Evolutionary conservation across 2,329 filamentous ascomycete species (phyloP).

Genomic region (Diaporthe citriasiana): DNA sequence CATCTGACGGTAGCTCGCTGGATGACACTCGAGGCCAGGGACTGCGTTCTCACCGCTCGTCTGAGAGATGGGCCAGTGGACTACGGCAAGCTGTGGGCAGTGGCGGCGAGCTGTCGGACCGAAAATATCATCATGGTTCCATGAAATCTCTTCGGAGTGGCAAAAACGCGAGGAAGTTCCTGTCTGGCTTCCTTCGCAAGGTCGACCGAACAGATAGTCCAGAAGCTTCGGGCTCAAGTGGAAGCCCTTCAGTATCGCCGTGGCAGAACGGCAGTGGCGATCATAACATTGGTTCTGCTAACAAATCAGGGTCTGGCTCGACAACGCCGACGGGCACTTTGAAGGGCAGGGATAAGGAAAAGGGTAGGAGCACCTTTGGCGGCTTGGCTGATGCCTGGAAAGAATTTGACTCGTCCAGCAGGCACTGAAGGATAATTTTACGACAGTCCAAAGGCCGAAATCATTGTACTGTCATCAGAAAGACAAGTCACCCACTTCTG

Average conservation of each 20-base stretch:
- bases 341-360: slow-evolving; percentile 51
- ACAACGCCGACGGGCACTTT: slow-evolving; percentile 38
- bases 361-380: slow-evolving; percentile 42
- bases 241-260: slow-evolving; percentile 15
- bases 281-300: slow-evolving; percentile 4
- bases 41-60: slow-evolving; percentile 43
- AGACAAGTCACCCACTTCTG: background rate
- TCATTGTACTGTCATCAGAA: background rate
- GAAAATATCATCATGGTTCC: slow-evolving; percentile 11
- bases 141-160: slow-evolving; percentile 51
- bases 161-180: slow-evolving; percentile 58
- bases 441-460: background rate
- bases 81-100: slow-evolving; percentile 18
- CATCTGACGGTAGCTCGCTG: slow-evolving; percentile 63
- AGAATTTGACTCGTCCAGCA: slow-evolving; percentile 35
- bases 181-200: slow-evolving; percentile 59
- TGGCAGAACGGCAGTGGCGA: slow-evolving; percentile 27
- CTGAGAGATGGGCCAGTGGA: slow-evolving; percentile 37
- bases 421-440: slow-evolving; percentile 30
- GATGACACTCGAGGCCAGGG: slow-evolving; percentile 51
- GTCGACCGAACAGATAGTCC: slow-evolving; percentile 47
- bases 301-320: slow-evolving; percentile 20
- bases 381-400: slow-evolving; percentile 43
- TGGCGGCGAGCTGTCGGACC: slow-evolving; percentile 22
- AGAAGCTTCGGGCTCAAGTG: slow-evolving; percentile 44